Percentiles rank a stretch among this genome's conserved stretches.
phyloP scores from a whole-genome alignment of 2,329 filamentous ascomycete genomes.

The Fusarium austroafricanum region DNA sequence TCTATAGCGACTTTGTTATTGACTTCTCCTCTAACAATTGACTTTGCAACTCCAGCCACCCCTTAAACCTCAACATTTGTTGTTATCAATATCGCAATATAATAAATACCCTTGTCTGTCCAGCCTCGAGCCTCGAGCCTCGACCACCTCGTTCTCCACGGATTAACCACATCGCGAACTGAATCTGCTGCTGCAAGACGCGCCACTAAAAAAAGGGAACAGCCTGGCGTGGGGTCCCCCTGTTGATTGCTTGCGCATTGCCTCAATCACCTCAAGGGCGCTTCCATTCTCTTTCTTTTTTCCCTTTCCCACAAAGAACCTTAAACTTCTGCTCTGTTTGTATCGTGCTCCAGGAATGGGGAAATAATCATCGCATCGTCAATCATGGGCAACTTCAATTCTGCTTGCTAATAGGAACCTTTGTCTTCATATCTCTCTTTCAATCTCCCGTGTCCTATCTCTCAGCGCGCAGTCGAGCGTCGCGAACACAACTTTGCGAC shows the following conservation, averaged over 20 bases:
- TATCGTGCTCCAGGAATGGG: constrained; percentile 6
- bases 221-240: constrained; percentile 33
- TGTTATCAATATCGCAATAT: background rate
- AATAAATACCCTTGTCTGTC: constrained; percentile 14
- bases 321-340: background rate
- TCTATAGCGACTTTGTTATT: constrained; percentile 17
- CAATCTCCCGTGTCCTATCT: constrained; percentile 15
- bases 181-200: constrained; percentile 7
- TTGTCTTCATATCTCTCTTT: constrained; percentile 12
- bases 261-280: constrained; percentile 18
- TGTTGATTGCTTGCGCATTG: constrained; percentile 29
- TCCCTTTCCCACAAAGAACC: background rate
- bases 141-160: constrained; percentile 23
- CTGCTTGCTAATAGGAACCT: constrained; percentile 27
- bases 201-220: constrained; percentile 38
- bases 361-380: constrained; percentile 2
- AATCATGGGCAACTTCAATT: constrained; percentile 37
- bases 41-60: background rate
- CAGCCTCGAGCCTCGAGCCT: background rate
- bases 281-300: constrained; percentile 5
- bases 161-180: background rate
- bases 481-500: constrained; percentile 34
- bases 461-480: constrained; percentile 29
- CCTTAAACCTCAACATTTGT: background rate
- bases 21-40: constrained; percentile 1